Conservation (phyloP, 1,284 basidiomycete species). For the Coriolopsis trogii region DNA sequence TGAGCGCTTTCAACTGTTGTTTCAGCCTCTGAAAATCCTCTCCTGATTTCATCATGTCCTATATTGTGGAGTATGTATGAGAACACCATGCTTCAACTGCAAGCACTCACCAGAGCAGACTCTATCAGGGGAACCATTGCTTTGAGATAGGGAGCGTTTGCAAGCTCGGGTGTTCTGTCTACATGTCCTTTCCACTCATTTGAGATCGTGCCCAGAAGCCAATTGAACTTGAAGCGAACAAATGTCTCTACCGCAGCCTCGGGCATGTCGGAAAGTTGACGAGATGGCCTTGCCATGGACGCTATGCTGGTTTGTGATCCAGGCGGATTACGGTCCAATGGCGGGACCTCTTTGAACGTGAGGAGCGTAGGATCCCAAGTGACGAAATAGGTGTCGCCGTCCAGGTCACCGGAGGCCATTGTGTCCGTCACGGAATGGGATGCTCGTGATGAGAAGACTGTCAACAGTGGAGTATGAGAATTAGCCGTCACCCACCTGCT, state of each 20-base stretch:
- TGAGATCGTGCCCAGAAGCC: slow-evolving; percentile 17
- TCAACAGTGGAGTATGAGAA: background rate
- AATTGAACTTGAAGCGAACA: slow-evolving; percentile 19
- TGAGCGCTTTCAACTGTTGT: slow-evolving; percentile 1
- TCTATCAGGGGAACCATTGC: slow-evolving; percentile 22
- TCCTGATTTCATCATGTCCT: slow-evolving; percentile 28
- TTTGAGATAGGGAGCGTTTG: slow-evolving; percentile 8
- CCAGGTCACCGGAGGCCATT: slow-evolving; percentile 28
- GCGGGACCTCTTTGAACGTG: slow-evolving; percentile 1
- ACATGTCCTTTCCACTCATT: slow-evolving; percentile 21
- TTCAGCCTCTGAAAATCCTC: slow-evolving; percentile 16
- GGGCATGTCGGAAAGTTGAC: slow-evolving; percentile 6
- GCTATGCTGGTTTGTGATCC: background rate
- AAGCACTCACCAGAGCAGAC: slow-evolving; percentile 18
- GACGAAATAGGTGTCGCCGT: slow-evolving; percentile 27
- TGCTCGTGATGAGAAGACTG: slow-evolving; percentile 25
- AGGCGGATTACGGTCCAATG: slow-evolving; percentile 2
- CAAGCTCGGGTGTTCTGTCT: slow-evolving; percentile 16
- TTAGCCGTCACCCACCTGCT: background rate
- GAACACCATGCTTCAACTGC: background rate
- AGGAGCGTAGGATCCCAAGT: slow-evolving; percentile 23
- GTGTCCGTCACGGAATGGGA: slow-evolving; percentile 23
- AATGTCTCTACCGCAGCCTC: slow-evolving; percentile 23
- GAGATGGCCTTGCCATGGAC: background rate
- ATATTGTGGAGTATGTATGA: background rate